Evolutionary conservation across 257 asterid genomes (phyloP).

Genomic region (Solanum sparsipilum): DNA sequence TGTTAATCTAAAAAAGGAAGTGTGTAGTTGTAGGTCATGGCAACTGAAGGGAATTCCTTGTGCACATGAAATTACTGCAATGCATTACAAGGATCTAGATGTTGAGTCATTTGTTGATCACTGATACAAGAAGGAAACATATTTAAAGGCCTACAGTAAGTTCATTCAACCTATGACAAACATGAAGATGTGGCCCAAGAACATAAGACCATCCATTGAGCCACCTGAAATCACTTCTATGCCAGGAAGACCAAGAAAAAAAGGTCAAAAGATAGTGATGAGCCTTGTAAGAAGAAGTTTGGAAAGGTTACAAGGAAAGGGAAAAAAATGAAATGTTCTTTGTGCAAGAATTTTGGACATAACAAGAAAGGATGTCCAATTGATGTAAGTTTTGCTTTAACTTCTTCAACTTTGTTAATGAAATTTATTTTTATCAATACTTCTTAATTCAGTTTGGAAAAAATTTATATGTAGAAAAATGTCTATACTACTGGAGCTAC

Average conservation of each 20-base stretch:
- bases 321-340: too few relatives aligned
- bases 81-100: too few relatives aligned
- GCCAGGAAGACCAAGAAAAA: neutral
- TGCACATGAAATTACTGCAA: too few relatives aligned
- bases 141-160: neutral
- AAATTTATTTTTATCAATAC: too few relatives aligned
- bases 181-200: neutral
- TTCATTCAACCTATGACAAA: neutral
- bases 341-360: neutral
- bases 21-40: neutral
- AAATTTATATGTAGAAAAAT: too few relatives aligned
- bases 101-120: neutral
- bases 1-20: neutral
- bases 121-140: neutral
- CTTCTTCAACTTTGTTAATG: too few relatives aligned
- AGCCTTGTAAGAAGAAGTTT: too few relatives aligned
- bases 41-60: too few relatives aligned
- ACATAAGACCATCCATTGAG: neutral
- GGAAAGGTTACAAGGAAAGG: too few relatives aligned
- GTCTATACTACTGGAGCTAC: neutral
- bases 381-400: neutral
- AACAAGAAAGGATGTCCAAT: neutral
- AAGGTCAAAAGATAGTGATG: too few relatives aligned
- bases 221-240: neutral
- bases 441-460: too few relatives aligned